These are phyloP conservation scores for Chaetothyriales sp. DNA, from an alignment of 2,329 filamentous ascomycete genomes.

Conservation along the genomic window DNA sequence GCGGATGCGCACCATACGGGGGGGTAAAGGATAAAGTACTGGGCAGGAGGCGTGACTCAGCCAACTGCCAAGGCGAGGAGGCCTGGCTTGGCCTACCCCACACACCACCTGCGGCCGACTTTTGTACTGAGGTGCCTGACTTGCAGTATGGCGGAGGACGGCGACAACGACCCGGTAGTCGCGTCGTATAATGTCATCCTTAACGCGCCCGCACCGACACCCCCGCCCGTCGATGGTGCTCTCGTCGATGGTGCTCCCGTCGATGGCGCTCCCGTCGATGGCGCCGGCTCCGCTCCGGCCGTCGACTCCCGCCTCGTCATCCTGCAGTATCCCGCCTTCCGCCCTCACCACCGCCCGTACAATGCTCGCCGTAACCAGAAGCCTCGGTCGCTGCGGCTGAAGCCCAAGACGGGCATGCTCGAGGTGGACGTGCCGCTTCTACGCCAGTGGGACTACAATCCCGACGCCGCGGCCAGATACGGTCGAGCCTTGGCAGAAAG, in stretches of 20 bases:
- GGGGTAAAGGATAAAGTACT: no score
- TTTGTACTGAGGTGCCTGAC: neutral
- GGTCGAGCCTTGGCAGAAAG: slow-evolving; percentile 57
- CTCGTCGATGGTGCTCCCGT: neutral
- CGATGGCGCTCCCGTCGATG: neutral
- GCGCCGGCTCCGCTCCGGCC: neutral
- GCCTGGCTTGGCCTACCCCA: neutral
- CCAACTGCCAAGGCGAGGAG: neutral
- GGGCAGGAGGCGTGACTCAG: no score
- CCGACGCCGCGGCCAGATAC: slow-evolving; percentile 67
- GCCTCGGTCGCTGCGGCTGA: slow-evolving; percentile 66
- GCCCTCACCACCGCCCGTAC: slow-evolving; percentile 50
- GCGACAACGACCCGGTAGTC: slow-evolving; percentile 50
- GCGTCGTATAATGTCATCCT: slow-evolving; percentile 74
- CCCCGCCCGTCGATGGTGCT: slow-evolving; percentile 38
- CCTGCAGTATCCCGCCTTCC: slow-evolving; percentile 73
- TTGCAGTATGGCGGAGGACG: slow-evolving; percentile 5
- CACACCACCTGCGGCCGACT: neutral
- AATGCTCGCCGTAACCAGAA: slow-evolving; percentile 40
- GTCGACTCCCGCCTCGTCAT: slow-evolving; percentile 49
- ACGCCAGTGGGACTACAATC: slow-evolving; percentile 63
- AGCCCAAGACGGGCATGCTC: slow-evolving; percentile 66
- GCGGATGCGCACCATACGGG: no score
- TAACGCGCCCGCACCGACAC: slow-evolving; percentile 42
- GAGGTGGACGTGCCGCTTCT: slow-evolving; percentile 84